These are phyloP conservation scores for Phytophthora pseudosyringae DNA, from an alignment of 352 stramenopile genomes.

Conservation along the genomic window DNA sequence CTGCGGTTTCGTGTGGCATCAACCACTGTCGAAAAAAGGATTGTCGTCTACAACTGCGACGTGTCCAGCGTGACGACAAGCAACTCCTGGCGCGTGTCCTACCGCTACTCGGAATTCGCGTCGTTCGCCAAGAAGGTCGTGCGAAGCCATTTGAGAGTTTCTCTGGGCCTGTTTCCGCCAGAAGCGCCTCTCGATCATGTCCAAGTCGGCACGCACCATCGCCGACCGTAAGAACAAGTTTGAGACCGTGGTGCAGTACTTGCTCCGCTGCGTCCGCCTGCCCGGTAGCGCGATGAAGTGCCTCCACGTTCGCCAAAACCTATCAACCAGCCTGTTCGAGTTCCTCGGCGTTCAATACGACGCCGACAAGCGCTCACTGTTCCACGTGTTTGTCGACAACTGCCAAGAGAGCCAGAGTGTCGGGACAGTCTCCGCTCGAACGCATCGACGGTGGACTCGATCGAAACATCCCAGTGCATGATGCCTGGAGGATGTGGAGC, in stretches of 20 bases:
- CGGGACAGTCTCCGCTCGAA: slow-evolving; percentile 32
- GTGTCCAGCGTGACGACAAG: slow-evolving; percentile 50
- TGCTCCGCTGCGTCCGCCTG: slow-evolving; percentile 64
- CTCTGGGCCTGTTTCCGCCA: slow-evolving; percentile 57
- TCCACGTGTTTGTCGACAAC: slow-evolving; percentile 76
- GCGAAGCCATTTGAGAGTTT: slow-evolving; percentile 67
- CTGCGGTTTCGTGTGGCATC: slow-evolving; percentile 49
- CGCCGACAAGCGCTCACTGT: slow-evolving; percentile 61
- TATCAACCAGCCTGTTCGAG: slow-evolving; percentile 57
- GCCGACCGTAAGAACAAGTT: slow-evolving; percentile 56
- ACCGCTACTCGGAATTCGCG: slow-evolving; percentile 67
- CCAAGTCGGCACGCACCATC: slow-evolving; percentile 40
- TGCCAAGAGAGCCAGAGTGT: slow-evolving; percentile 24
- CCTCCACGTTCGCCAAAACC: slow-evolving; percentile 37
- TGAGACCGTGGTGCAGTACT: slow-evolving; percentile 61
- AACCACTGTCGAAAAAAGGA: slow-evolving; percentile 39
- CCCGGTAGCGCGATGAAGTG: slow-evolving; percentile 75
- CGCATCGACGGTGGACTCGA: slow-evolving; percentile 38
- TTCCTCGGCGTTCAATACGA: slow-evolving; percentile 55
- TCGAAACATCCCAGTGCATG: slow-evolving; percentile 39
- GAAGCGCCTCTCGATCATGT: slow-evolving; percentile 51
- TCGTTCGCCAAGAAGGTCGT: slow-evolving; percentile 59
- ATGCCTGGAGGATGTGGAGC: slow-evolving; percentile 55
- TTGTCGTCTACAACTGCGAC: slow-evolving; percentile 54
- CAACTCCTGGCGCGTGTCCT: slow-evolving; percentile 51